Evolutionary conservation across 306 rosid genomes (phyloP).

Genomic region (Trifolium subterraneum): DNA sequence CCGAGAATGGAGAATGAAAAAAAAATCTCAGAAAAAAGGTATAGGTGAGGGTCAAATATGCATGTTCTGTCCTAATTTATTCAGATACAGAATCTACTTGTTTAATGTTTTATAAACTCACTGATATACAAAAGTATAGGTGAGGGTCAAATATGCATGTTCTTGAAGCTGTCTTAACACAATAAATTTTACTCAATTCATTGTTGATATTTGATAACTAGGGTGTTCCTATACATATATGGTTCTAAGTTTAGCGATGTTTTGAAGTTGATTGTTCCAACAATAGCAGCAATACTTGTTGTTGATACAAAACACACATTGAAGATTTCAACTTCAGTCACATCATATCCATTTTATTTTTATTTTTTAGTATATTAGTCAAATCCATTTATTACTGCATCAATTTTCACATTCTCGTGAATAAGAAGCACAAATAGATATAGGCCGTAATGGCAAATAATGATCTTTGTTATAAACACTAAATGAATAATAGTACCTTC

Average conservation of each 20-base stretch:
- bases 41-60: neutral
- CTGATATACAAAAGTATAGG: neutral
- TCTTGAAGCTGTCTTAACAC: neutral
- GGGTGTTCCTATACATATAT: conserved; percentile 9
- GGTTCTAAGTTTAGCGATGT: neutral
- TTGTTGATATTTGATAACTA: neutral
- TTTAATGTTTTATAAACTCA: conserved; percentile 1
- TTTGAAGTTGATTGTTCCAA: conserved; percentile 1
- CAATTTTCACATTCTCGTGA: neutral
- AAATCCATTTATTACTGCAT: neutral
- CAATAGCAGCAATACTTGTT: neutral
- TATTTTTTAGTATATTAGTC: neutral
- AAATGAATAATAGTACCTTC: conserved; percentile 61
- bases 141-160: neutral
- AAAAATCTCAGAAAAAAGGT: neutral
- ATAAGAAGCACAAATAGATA: conserved; percentile 7
- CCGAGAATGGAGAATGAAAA: neutral
- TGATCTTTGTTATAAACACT: conserved; percentile 4
- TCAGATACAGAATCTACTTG: conserved; percentile 5
- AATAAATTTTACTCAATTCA: conserved; percentile 4
- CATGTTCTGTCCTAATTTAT: conserved; percentile 16
- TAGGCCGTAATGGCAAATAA: conserved; percentile 5
- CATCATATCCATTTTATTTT: conserved; percentile 4
- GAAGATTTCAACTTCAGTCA: neutral
- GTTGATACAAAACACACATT: neutral